Evolutionary conservation across 1,284 basidiomycete species (phyloP).

Genomic region (Kalmanozyma brasiliensis): DNA sequence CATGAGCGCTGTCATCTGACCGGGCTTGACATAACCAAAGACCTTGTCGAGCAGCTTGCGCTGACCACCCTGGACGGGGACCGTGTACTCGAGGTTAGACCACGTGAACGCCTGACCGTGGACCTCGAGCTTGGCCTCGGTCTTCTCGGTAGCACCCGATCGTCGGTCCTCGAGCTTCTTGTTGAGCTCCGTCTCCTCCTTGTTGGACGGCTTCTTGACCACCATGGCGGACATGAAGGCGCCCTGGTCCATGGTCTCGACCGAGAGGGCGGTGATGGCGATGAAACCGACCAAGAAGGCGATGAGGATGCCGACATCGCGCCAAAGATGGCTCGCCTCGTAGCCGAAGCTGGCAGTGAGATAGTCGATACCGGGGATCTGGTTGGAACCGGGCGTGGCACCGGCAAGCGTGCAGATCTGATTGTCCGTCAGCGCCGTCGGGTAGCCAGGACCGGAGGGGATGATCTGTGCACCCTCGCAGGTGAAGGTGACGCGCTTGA

Average conservation of each 20-base stretch:
- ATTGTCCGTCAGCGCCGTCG: slow-evolving; percentile 32
- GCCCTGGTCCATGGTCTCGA: slow-evolving; percentile 50
- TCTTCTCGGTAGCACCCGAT: slow-evolving; percentile 42
- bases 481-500: slow-evolving; percentile 59
- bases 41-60: slow-evolving; percentile 80
- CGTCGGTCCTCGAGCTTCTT: slow-evolving; percentile 33
- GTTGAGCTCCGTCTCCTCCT: slow-evolving; percentile 46
- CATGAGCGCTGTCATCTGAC: slow-evolving; percentile 78
- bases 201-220: slow-evolving; percentile 54
- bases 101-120: slow-evolving; percentile 68
- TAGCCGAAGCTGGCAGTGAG: slow-evolving; percentile 76
- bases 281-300: slow-evolving; percentile 61
- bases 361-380: slow-evolving; percentile 70
- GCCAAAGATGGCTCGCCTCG: slow-evolving; percentile 70
- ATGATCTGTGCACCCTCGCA: slow-evolving; percentile 49
- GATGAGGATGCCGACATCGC: slow-evolving; percentile 70
- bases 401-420: slow-evolving; percentile 70
- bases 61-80: slow-evolving; percentile 72
- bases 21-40: slow-evolving; percentile 82
- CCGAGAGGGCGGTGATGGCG: slow-evolving; percentile 52
- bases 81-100: slow-evolving; percentile 70
- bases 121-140: slow-evolving; percentile 54
- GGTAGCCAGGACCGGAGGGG: slow-evolving; percentile 43
- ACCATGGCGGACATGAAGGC: slow-evolving; percentile 62
- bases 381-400: slow-evolving; percentile 66